These are phyloP conservation scores for Raffaelea deltoideospora DNA, from an alignment of 2,329 filamentous ascomycete species.

Conservation along the genomic window DNA sequence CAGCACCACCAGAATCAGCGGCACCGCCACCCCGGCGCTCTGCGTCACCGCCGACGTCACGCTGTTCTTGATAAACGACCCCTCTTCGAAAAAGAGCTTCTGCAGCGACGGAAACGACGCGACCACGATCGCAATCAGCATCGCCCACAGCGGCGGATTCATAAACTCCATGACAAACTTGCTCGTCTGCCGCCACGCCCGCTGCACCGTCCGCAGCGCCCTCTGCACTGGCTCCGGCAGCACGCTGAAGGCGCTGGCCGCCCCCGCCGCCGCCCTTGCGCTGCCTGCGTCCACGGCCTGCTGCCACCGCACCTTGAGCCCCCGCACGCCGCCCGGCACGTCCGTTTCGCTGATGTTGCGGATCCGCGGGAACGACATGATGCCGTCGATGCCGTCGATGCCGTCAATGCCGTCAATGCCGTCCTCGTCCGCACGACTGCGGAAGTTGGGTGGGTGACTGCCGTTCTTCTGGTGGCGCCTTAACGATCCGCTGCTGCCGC, in stretches of 20 bases:
- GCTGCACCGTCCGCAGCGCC: constrained; percentile 15
- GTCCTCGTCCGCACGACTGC: constrained; percentile 18
- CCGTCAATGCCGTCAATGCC: constrained; percentile 36
- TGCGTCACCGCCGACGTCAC: constrained; percentile 77
- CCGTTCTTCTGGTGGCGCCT: constrained; percentile 8
- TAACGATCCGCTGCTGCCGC: background rate
- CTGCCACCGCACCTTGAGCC: constrained; percentile 22
- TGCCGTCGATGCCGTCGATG: constrained; percentile 32
- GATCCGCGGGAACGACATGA: constrained; percentile 48
- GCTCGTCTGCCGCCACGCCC: constrained; percentile 30
- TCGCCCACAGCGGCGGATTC: constrained; percentile 97
- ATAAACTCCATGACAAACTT: constrained; percentile 79
- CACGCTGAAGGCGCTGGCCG: constrained; percentile 16
- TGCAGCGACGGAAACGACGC: constrained; percentile 78
- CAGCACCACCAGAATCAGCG: constrained; percentile 85
- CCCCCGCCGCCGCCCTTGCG: constrained; percentile 7
- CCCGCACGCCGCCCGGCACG: constrained; percentile 24
- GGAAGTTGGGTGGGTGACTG: constrained; percentile 9
- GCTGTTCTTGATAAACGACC: constrained; percentile 83
- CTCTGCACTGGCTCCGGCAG: constrained; percentile 27
- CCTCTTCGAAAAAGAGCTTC: constrained; percentile 71
- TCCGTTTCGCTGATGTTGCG: constrained; percentile 26
- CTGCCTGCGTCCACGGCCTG: constrained; percentile 7
- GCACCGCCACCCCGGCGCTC: constrained; percentile 81
- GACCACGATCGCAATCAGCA: constrained; percentile 81